Evolutionary conservation across 495 filamentous ascomycete species (phyloP).

Genomic region (Astrothelium macrocarpum): DNA sequence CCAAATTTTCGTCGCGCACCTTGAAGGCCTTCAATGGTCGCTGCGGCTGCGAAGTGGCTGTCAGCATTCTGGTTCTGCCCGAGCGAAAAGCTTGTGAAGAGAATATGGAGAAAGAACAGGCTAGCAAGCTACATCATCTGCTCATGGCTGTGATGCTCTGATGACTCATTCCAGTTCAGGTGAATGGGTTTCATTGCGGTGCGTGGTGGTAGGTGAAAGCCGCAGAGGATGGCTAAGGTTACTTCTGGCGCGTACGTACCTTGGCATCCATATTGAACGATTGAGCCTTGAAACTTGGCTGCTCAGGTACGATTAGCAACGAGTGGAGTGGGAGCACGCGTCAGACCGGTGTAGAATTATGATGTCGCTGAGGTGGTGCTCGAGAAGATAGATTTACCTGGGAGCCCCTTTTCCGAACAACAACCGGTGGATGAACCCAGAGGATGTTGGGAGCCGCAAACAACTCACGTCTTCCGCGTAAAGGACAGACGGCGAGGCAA

Average conservation of each 20-base stretch:
- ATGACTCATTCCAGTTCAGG: neutral
- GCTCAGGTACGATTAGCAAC: neutral
- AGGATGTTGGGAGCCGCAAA: neutral
- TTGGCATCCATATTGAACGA: conserved; percentile 7
- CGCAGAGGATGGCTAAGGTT: neutral
- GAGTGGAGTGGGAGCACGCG: neutral
- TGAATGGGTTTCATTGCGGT: neutral
- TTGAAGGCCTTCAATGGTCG: conserved; percentile 53
- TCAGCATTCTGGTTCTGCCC: neutral
- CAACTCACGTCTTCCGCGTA: neutral
- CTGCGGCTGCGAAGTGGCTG: conserved; percentile 50
- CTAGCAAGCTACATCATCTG: neutral
- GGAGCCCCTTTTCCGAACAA: neutral
- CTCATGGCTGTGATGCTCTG: neutral
- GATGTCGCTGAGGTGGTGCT: neutral
- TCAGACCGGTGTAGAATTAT: neutral
- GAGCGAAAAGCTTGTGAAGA: too few relatives aligned
- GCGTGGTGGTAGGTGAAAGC: neutral
- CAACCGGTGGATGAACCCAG: conserved; percentile 1
- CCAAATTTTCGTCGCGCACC: conserved; percentile 68
- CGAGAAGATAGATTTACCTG: neutral
- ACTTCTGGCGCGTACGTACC: conserved; percentile 5
- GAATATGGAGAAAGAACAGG: neutral
- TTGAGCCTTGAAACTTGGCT: neutral
- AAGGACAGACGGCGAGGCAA: conserved; percentile 1